A percentile compares a stretch with the other conserved stretches of the same genome.
Conservation (phyloP, 2,329 filamentous ascomycete genomes). For the Aschersonia sp. region DNA sequence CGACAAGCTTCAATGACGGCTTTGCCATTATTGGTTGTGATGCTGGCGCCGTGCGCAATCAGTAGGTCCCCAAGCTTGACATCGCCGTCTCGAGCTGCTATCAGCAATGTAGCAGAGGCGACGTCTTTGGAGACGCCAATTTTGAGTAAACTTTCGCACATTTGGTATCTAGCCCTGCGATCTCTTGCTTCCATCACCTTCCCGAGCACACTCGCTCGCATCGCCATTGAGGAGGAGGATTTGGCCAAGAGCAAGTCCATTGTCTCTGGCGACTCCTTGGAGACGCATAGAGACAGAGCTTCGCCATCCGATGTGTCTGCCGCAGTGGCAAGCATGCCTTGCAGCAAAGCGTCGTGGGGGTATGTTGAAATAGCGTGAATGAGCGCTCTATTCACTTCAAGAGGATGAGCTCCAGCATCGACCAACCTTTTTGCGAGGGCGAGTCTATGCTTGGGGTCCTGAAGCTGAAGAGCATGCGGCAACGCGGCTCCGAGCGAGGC, state of each 20-base stretch:
- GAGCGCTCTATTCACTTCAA: slow-evolving; percentile 36
- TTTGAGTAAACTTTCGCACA: slow-evolving; percentile 30
- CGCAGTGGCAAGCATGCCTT: slow-evolving; percentile 26
- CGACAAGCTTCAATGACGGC: slow-evolving; percentile 40
- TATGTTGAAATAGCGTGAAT: slow-evolving; percentile 33
- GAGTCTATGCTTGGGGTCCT: slow-evolving; percentile 34
- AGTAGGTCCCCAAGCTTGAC: slow-evolving; percentile 34
- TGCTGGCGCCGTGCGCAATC: slow-evolving; percentile 34
- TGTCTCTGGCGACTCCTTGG: slow-evolving; percentile 28
- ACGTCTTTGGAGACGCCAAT: slow-evolving; percentile 28
- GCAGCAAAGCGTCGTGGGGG: slow-evolving; percentile 32
- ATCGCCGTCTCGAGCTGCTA: slow-evolving; percentile 38
- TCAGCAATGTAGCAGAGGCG: slow-evolving; percentile 34
- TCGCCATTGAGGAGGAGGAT: slow-evolving; percentile 19
- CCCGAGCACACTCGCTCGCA: slow-evolving; percentile 25
- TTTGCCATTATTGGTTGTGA: slow-evolving; percentile 35
- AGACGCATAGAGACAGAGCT: slow-evolving; percentile 30
- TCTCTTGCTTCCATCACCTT: slow-evolving; percentile 28
- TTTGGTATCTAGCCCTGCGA: slow-evolving; percentile 22
- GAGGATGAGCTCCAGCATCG: slow-evolving; percentile 29
- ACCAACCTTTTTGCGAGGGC: slow-evolving; percentile 35
- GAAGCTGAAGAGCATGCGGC: slow-evolving; percentile 35
- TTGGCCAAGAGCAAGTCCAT: slow-evolving; percentile 28
- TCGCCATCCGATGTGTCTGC: slow-evolving; percentile 37
- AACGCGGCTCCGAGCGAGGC: slow-evolving; percentile 33